Evolutionary conservation across 805 yeast genomes (phyloP).

Genomic region (Barnettozyma sp.): DNA sequence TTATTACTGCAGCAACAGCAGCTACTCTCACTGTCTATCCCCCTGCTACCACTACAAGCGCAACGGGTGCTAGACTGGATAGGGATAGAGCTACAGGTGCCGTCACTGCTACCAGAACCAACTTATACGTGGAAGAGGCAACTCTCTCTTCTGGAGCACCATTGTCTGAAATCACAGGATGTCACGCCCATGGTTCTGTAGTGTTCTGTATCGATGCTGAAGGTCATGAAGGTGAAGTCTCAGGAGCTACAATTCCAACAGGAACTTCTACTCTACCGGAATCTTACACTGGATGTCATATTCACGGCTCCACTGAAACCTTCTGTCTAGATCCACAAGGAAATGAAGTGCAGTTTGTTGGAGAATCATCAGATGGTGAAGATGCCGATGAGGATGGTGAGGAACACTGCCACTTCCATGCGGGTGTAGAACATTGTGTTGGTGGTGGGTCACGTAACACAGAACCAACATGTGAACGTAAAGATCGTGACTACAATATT

Average conservation of each 20-base stretch:
- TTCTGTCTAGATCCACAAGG: conserved; percentile 15
- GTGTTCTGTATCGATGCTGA: conserved; percentile 15
- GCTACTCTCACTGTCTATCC: conserved; percentile 1
- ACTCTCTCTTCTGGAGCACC: not conserved
- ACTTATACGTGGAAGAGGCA: conserved; percentile 4
- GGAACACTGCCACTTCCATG: conserved; percentile 20
- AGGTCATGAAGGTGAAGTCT: conserved; percentile 14
- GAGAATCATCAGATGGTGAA: not conserved
- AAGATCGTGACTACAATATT: conserved; percentile 14
- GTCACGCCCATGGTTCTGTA: conserved; percentile 15
- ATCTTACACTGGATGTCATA: conserved; percentile 16
- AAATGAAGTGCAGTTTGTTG: conserved; percentile 13
- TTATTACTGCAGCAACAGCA: not conserved
- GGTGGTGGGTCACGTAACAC: conserved; percentile 12
- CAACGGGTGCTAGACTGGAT: not conserved
- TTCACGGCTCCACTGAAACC: conserved; percentile 14
- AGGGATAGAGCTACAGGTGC: not conserved
- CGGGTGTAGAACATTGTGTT: conserved; percentile 21
- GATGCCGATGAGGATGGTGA: conserved; percentile 5
- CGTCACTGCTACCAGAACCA: not conserved
- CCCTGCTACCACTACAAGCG: not conserved
- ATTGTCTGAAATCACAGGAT: conserved; percentile 14
- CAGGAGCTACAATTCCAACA: conserved; percentile 12
- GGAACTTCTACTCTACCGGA: conserved; percentile 6
- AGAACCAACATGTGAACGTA: conserved; percentile 14